Percentiles rank a stretch among this genome's conserved stretches.
Conservation (phyloP, 2,329 filamentous ascomycete genomes). For the Aspergillus neoniger region DNA sequence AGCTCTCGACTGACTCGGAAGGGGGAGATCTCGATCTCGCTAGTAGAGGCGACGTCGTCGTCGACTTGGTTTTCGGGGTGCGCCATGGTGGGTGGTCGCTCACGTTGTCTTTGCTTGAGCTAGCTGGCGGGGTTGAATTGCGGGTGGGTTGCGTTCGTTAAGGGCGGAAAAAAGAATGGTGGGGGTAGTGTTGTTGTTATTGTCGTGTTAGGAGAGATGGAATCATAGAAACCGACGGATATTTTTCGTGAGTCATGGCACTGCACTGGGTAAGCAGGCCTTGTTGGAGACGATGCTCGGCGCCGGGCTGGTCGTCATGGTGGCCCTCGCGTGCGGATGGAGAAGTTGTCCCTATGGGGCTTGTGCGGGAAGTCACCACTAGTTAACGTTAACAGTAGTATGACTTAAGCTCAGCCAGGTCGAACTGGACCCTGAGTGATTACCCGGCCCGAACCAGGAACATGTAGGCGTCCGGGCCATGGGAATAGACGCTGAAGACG, state of each 20-base stretch:
- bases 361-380: not conserved
- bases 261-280: not conserved
- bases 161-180: not conserved
- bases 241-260: not conserved
- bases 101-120: not conserved
- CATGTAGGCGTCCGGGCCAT: too few species aligned
- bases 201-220: not conserved
- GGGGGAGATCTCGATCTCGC: not conserved
- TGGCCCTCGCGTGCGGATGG: too few species aligned
- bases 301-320: not conserved
- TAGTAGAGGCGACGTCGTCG: not conserved
- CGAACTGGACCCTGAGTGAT: too few species aligned
- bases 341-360: not conserved
- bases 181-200: not conserved
- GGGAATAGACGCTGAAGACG: too few species aligned
- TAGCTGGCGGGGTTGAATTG: not conserved
- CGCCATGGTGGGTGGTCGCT: not conserved
- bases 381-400: too few species aligned
- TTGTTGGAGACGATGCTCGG: not conserved
- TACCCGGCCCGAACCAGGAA: too few species aligned
- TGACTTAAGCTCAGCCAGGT: too few species aligned
- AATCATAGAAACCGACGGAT: not conserved
- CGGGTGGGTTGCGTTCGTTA: not conserved
- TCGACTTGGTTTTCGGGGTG: not conserved
- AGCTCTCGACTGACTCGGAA: constrained; percentile 23